Base-by-base conservation (phyloP, 345 rosid genomes). In the Eutrema japonicum region DNA sequence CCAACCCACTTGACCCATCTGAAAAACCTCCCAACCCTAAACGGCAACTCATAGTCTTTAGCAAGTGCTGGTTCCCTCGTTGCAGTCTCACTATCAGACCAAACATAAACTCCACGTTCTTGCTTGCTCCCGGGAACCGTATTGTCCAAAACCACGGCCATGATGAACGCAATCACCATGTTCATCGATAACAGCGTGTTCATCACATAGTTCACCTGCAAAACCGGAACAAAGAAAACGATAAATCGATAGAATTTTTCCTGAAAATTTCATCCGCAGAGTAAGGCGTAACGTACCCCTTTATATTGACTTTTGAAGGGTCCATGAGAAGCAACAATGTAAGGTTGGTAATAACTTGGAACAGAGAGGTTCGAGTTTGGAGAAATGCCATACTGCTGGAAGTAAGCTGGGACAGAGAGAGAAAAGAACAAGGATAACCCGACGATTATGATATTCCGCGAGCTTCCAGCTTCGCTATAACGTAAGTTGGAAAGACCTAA, bases 1-100 rank as follows among this genome's bases (percentile, higher is more conserved):
- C 99, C 99, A 10, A 91, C 97, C 99, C 99, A 91, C 57, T 88
- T 95, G 45, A 95, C 96, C 97, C 99, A 95, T 86, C 89, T 83
- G 84, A 95, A 95, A 77, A 86, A 50, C 73, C 89, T 77, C 48
- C 97, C 89, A 6, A 89, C 92, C 81, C 92, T 81, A 82, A 88
- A 89, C 18, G 99, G 99, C 51, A 95, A 77, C 74, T 78, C 92
- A 12, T 91, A 95, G 83, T 95, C 97, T 82, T 95, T 92, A 40
- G 88, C 73, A 37, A 95, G 82, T 6, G 87, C 92, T 9, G 91
- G 93, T 62, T 95, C 99, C 79, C 99, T 89, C 74, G 89, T 89
- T 6, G 89, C 96, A 62, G 89, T 82, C 64, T 91, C 99, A n/a
- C 80, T 48, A 53, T 89, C 96, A 0, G 97, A 91, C 99, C 99